These are phyloP conservation scores for Coniochaeta pulveracea DNA, from an alignment of 2,329 filamentous ascomycete species.

Conservation along the genomic window DNA sequence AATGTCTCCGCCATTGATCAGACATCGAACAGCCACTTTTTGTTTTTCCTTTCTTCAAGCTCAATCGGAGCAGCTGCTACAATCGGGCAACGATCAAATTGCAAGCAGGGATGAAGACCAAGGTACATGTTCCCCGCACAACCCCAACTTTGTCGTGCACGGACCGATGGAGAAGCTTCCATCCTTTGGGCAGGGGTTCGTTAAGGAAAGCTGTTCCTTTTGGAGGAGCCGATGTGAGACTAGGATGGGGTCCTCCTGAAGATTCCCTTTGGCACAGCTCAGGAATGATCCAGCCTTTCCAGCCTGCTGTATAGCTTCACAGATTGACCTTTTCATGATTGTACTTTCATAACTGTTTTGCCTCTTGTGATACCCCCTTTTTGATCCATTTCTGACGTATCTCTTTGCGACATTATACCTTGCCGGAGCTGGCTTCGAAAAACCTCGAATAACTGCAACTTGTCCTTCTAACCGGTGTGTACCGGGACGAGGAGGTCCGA, in stretches of 20 bases:
- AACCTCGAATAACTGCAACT: conserved; percentile 2
- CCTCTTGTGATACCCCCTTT: neutral
- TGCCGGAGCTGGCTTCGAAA: conserved; percentile 3
- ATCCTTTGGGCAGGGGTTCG: neutral
- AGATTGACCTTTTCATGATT: too few relatives aligned
- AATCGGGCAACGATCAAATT: too few relatives aligned
- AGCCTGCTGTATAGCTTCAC: too few relatives aligned
- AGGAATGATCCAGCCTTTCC: too few relatives aligned
- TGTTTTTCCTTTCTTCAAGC: neutral
- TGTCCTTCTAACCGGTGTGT: too few relatives aligned
- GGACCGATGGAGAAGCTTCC: conserved; percentile 1
- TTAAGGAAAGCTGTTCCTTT: conserved; percentile 4
- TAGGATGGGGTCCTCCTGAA: too few relatives aligned
- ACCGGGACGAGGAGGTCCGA: conserved; percentile 3
- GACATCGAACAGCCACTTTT: conserved; percentile 2
- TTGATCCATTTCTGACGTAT: conserved; percentile 1
- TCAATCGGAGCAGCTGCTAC: conserved; percentile 1
- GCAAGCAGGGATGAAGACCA: conserved; percentile 2
- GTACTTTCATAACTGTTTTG: too few relatives aligned
- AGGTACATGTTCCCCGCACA: conserved; percentile 1
- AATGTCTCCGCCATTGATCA: conserved; percentile 63
- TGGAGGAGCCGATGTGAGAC: neutral
- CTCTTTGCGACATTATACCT: neutral
- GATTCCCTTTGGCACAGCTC: too few relatives aligned
- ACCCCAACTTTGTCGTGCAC: conserved; percentile 4